These are phyloP conservation scores for Gossypium stocksii DNA, from an alignment of 345 rosid genomes.

Conservation along the genomic window DNA sequence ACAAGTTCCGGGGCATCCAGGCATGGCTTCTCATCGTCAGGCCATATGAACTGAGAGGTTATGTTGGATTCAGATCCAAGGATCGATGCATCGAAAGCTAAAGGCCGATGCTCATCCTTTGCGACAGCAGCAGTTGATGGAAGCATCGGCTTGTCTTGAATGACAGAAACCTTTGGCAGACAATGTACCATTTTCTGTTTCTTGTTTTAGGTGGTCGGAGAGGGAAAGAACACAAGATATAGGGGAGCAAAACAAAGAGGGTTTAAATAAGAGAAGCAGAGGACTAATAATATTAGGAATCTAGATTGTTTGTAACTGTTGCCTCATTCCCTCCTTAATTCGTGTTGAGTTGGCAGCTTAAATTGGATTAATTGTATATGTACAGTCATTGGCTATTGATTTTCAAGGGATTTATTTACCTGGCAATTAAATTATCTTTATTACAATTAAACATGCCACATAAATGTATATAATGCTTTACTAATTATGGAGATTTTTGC, in stretches of 20 bases:
- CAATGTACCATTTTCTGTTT: background rate
- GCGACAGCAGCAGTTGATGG: background rate
- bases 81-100: constrained; percentile 57
- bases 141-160: constrained; percentile 8
- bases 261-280: constrained; percentile 9
- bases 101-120: background rate
- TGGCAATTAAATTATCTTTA: too few species aligned
- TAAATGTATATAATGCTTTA: too few species aligned
- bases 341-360: too few species aligned
- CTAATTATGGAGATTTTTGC: too few species aligned
- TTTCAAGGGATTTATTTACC: too few species aligned
- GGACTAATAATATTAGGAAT: background rate
- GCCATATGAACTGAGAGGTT: constrained; percentile 83
- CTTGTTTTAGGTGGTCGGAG: background rate
- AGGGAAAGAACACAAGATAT: background rate
- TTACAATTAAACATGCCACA: too few species aligned
- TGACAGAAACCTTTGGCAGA: background rate
- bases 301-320: too few species aligned
- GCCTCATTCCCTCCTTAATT: too few species aligned
- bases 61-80: constrained; percentile 42
- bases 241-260: background rate
- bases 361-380: background rate
- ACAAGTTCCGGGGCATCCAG: constrained; percentile 39
- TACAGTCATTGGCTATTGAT: background rate
- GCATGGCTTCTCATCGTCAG: constrained; percentile 70